Evolutionary conservation across 352 stramenopile genomes (phyloP).

Genomic region (Thalassiosira gravida): DNA sequence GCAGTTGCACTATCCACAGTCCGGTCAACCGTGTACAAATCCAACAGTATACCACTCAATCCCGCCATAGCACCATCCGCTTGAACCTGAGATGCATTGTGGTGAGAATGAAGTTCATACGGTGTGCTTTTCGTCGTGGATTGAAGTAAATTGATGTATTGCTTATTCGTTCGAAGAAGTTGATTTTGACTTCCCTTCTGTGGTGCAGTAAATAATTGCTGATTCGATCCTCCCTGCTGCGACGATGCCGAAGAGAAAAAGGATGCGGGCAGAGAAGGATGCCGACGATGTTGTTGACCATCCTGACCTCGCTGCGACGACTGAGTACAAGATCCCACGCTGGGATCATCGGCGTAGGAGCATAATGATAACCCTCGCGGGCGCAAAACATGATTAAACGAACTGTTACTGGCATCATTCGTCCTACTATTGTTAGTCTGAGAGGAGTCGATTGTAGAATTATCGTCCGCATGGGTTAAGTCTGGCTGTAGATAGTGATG

Average conservation of each 20-base stretch:
- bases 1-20: slow-evolving; percentile 42
- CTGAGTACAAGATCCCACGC: slow-evolving; percentile 29
- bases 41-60: slow-evolving; percentile 37
- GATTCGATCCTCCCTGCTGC: neutral
- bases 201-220: slow-evolving; percentile 16
- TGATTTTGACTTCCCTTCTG: slow-evolving; percentile 1
- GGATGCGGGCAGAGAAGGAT: slow-evolving; percentile 43
- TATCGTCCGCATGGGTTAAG: too few species aligned
- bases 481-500: too few species aligned
- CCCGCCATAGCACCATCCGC: slow-evolving; percentile 53
- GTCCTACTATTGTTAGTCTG: too few species aligned
- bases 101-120: slow-evolving; percentile 51
- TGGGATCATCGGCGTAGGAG: slow-evolving; percentile 29
- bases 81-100: slow-evolving; percentile 39
- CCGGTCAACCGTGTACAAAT: slow-evolving; percentile 54
- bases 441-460: too few species aligned
- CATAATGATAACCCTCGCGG: slow-evolving; percentile 40
- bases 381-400: slow-evolving; percentile 16
- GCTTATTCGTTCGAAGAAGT: slow-evolving; percentile 4
- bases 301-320: slow-evolving; percentile 5
- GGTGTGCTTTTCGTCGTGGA: slow-evolving; percentile 25
- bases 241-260: slow-evolving; percentile 46
- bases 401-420: slow-evolving; percentile 30
- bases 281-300: slow-evolving; percentile 35
- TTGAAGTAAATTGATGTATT: slow-evolving; percentile 23